Evolutionary conservation across 129 eudicot species (phyloP), one percentile per base, ranked within the genome.

Genomic region (Mikania micrantha): DNA sequence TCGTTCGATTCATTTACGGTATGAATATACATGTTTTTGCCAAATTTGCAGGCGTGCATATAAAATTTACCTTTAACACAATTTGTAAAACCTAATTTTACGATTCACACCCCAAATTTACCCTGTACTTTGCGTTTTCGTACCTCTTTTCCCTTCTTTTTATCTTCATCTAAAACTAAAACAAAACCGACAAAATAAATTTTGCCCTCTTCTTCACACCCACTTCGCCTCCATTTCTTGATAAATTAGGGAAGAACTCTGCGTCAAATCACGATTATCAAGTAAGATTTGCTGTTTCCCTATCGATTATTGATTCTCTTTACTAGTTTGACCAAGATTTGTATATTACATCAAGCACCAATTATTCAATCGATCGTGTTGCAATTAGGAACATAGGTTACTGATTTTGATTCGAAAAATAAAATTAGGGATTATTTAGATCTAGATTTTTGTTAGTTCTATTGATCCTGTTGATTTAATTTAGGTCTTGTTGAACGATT

Each of bases 291-390:
- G 39, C 27, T 24, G 4, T 34, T 3, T 59, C 35, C n/a, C 34
- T 5, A 45, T 49, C 31, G 38, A 47, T 38, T 57, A 56, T 57
- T 47, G 49, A 15, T 42, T 48, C n/a, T 59, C 2, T 9, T 34
- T 58, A 60, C 63, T 44, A 45, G 34, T 75, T 67, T 67, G 63
- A 75, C 74, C 74, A 47, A 10, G 73, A 75, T 59, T 58, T 75
- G 17, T 16, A 5, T 5, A 4, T 66, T 31, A 22, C 31, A 3
- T 9, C 4, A 66, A 28, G 7, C 16, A 67, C 61, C 61, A 42
- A 54, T 66, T 31, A 6, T 32, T 4, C 2, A 66, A 54, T 29
- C 42, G 35, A 28, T 74, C 32, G 48, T 57, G 24, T 45, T 74
- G 59, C 60, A 34, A 4, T 66, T 66, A 53, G 73, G 32, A 34